Evolutionary conservation across 1,284 basidiomycete species (phyloP).

Genomic region (Ustilago tritici): DNA sequence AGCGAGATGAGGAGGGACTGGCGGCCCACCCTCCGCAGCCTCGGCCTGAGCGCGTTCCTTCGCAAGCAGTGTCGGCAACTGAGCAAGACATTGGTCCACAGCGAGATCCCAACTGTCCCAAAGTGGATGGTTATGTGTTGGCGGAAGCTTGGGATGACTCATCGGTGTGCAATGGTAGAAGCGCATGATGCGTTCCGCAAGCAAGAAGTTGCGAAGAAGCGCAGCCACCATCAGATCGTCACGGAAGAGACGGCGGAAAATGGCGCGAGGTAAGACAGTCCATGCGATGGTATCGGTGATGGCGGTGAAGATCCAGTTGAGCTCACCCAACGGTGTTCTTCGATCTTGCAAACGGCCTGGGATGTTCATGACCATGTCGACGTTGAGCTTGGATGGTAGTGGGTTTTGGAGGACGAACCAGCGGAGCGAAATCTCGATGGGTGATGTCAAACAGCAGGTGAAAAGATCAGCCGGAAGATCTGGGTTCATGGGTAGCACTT

Average conservation of each 20-base stretch:
- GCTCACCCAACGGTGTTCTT: constrained; percentile 92
- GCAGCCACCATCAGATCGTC: constrained; percentile 96
- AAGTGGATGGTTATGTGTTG: constrained; percentile 93
- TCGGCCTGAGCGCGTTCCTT: constrained; percentile 74
- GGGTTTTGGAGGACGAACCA: constrained; percentile 94
- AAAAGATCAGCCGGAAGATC: constrained; percentile 97
- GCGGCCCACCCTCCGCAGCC: constrained; percentile 67
- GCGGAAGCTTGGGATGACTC: constrained; percentile 88
- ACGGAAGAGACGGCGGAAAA: constrained; percentile 93
- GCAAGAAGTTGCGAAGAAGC: constrained; percentile 93
- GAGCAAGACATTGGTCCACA: constrained; percentile 92
- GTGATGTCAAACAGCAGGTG: constrained; percentile 96
- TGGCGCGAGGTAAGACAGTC: constrained; percentile 92
- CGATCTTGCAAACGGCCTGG: constrained; percentile 97
- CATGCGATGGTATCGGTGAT: constrained; percentile 99
- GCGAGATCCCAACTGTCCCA: constrained; percentile 99
- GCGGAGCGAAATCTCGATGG: constrained; percentile 95
- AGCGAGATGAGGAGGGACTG: constrained; percentile 69
- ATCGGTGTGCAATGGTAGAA: constrained; percentile 97
- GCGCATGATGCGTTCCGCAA: constrained; percentile 98
- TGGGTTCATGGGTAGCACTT: constrained; percentile 92
- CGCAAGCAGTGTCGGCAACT: constrained; percentile 86
- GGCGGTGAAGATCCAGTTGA: constrained; percentile 99
- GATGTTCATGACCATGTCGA: constrained; percentile 93
- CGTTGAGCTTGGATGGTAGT: constrained; percentile 72